Percentiles rank a stretch among this genome's conserved stretches.
Evolutionary conservation across 2,329 filamentous ascomycete genomes (phyloP).

Genomic region (Didymella sp.): DNA sequence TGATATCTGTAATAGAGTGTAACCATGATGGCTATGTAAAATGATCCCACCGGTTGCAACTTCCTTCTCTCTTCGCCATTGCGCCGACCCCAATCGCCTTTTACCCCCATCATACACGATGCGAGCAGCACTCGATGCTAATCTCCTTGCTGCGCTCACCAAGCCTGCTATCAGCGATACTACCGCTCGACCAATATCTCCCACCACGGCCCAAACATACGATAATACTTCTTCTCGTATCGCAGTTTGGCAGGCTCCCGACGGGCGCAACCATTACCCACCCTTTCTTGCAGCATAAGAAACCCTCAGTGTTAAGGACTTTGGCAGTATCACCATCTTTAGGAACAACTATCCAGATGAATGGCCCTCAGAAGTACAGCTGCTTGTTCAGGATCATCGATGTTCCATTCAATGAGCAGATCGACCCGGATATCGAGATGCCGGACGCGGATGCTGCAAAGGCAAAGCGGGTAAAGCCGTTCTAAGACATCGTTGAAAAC

Average conservation of each 20-base stretch:
- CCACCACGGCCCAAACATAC: too few species aligned
- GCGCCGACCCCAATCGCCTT: too few species aligned
- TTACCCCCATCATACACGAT: too few species aligned
- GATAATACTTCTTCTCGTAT: too few species aligned
- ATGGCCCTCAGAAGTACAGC: neutral
- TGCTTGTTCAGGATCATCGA: constrained; percentile 15
- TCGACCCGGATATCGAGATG: constrained; percentile 2
- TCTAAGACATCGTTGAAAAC: neutral
- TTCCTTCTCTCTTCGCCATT: too few species aligned
- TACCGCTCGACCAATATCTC: too few species aligned
- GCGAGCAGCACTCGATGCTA: too few species aligned
- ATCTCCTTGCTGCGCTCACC: too few species aligned
- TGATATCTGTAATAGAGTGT: too few species aligned
- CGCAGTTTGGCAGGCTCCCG: constrained; percentile 10
- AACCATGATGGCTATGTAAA: too few species aligned
- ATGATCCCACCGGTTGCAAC: too few species aligned
- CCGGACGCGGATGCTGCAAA: neutral
- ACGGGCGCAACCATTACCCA: constrained; percentile 14
- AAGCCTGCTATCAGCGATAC: too few species aligned
- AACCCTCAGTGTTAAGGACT: constrained; percentile 12
- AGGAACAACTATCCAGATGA: constrained; percentile 2
- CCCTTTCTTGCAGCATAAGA: constrained; percentile 19
- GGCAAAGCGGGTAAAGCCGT: neutral
- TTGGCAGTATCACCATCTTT: constrained; percentile 13
- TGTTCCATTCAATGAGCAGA: neutral